Base-by-base conservation (phyloP, 371 early-diverging fungal species). In the Fennellomyces sp. region DNA sequence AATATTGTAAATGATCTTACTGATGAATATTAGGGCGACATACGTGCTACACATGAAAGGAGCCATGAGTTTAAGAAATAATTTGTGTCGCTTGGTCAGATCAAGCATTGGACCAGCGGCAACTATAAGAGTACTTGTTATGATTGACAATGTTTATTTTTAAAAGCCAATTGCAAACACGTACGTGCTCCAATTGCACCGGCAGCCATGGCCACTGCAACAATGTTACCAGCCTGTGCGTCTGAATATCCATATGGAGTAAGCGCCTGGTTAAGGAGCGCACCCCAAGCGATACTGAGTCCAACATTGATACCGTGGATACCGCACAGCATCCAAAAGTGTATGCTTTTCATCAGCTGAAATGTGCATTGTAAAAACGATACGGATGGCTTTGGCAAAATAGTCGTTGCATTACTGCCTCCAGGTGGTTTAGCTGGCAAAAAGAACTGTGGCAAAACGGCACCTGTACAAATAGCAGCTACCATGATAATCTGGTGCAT, bases 161-260 rank as follows among this genome's bases (percentile, higher is more conserved):
- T n/a, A n/a, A n/a, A n/a, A n/a, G n/a, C n/a, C n/a, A n/a, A n/a
- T n/a, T 30, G 25, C 30, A 55, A n/a, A 29, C 30, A 58, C 60
- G 55, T 63, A 81, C 83, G 50, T 68, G 83, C 69, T 63, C 86
- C 76, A 33, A 86, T 56, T 26, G 70, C 67, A 31, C 84, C 86
- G 28, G 80, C 83, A n/a, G 82, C 75, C 28, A 82, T 75, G 47
- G 75, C 76, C 26, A 81, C 78, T 1, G 82, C 86, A 52, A 79
- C 82, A 33, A 86, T 81, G 47, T 76, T 82, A 17, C 88, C 87
- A 29, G 79, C 79, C 26, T 87, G 77, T 30, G 70, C 75, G 41
- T 87, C 73, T 1, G 75, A 58, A 61, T 88, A 90, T 12, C 87
- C 89, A 63, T 83, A 88, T 13, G 90, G 90, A 15, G 67, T 65